Evolutionary conservation across 495 filamentous ascomycete species (phyloP), one percentile per base, ranked within the genome.

Genomic region (Daldinia bambusicola): DNA sequence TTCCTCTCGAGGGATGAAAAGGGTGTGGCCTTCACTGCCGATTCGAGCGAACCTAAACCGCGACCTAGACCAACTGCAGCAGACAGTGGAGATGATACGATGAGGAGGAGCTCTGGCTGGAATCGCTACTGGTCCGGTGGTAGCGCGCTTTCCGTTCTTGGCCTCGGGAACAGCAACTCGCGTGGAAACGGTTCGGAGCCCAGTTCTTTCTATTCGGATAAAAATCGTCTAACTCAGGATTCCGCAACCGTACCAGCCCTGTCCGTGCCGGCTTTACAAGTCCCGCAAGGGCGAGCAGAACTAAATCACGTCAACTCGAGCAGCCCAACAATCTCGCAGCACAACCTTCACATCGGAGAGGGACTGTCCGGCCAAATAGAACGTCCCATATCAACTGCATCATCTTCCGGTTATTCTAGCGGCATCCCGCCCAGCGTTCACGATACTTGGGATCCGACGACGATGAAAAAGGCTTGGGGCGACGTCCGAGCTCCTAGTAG

Each of bases 291-390:
- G 18, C 81, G 82, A n/a, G 74, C 86, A 16, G 84, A 83, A n/a
- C 67, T 89, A 71, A 86, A 82, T 62, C 80, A 80, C 6, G 91
- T 94, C 5, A 75, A 82, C 38, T 90, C 86, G 13, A 86, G 85
- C 40, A 93, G 90, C 69, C 92, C 91, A 4, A 92, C 89, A 3
- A 86, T 92, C 14, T 85, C 89, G 7, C 78, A 86, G 53, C 76
- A 81, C 51, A 78, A 84, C 22, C 59, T 70, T 1, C 80, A 77
- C 12, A 79, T 90, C 18, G 81, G 81, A 6, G 82, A 91, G 63
- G 86, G 85, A 36, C 85, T 90, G 77, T 83, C 86, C 9, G 91
- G 86, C 10, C 84, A 86, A 22, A 90, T 92, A 55, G 89, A 89
- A 62, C 86, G 86, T 31, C 85, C 87, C 5, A 73, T 85, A 7